phyloP scores from a whole-genome alignment of 495 filamentous ascomycete genomes.

The Acidomyces sp. region DNA sequence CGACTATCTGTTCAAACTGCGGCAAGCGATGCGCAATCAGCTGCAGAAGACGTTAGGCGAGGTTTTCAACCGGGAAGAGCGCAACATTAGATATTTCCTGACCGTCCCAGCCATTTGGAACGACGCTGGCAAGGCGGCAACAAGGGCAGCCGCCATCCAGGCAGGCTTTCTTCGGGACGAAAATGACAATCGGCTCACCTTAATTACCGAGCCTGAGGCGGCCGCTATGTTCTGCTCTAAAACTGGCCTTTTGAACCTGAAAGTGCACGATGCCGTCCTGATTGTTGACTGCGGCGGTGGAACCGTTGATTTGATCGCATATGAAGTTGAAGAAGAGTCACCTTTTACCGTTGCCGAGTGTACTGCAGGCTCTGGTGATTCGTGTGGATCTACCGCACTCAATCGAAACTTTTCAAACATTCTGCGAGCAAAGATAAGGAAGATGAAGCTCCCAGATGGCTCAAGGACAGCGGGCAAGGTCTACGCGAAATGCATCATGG shows the following conservation, averaged over 20 bases:
- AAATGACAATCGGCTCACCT: slow-evolving; percentile 59
- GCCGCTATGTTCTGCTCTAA: slow-evolving; percentile 64
- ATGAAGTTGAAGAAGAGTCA: slow-evolving; percentile 63
- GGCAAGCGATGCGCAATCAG: slow-evolving; percentile 59
- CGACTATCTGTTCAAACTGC: slow-evolving; percentile 64
- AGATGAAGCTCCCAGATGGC: slow-evolving; percentile 65
- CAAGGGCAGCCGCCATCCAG: slow-evolving; percentile 58
- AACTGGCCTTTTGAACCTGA: slow-evolving; percentile 59
- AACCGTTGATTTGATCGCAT: slow-evolving; percentile 64
- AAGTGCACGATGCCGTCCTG: slow-evolving; percentile 58
- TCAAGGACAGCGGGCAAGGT: slow-evolving; percentile 62
- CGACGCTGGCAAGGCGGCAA: slow-evolving; percentile 62
- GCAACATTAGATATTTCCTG: slow-evolving; percentile 60
- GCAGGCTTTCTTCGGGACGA: slow-evolving; percentile 62
- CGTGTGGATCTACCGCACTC: slow-evolving; percentile 59
- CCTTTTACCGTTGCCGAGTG: slow-evolving; percentile 64
- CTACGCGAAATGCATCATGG: slow-evolving; percentile 70
- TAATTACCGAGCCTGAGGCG: slow-evolving; percentile 60
- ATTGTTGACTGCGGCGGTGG: slow-evolving; percentile 67
- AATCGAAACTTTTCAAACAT: slow-evolving; percentile 69
- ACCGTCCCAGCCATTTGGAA: slow-evolving; percentile 69
- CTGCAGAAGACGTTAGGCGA: slow-evolving; percentile 66
- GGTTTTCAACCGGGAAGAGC: slow-evolving; percentile 62
- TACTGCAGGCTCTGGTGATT: slow-evolving; percentile 62
- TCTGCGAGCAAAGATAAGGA: slow-evolving; percentile 58